Evolutionary conservation across 768 basidiomycete genomes (phyloP), one percentile per base, ranked within the genome.

Genomic region (Termitomyces bulborhizus): DNA sequence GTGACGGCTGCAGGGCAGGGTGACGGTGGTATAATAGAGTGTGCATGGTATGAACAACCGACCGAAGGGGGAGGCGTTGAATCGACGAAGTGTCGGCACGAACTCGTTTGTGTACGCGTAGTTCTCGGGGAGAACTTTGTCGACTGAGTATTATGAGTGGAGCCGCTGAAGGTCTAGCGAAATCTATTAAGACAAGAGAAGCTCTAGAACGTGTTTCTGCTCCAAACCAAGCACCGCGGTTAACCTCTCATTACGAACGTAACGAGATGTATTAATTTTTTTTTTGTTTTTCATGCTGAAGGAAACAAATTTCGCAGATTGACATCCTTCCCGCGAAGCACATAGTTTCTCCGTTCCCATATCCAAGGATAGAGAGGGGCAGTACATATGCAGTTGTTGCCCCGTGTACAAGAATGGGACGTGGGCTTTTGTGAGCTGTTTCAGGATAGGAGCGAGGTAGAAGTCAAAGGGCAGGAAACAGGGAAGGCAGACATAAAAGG

Each of bases 301-400:
- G 40, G 27, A 24, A 18, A n/a, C 24, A 50, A 9, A 11, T 39
- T 49, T 50, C 26, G 4, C 29, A 39, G 37, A 18, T 29, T 12
- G 36, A 32, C 55, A 32, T 29, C 7, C 44, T 41, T 56, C 44
- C 50, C 44, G 44, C 50, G 50, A 56, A 56, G 50, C 49, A 56
- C n/a, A 49, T n/a, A 18, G 6, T 24, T 50, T 40, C 39, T 29
- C 13, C 24, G 18, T 40, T 29, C 40, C 12, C 40, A 42, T 52
- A 43, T 24, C 41, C 51, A 51, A 51, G n/a, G 31, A 51, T 42
- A 32, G 51, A 45, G 15, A 32, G 26, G 24, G 34, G 24, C n/a
- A 26, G 47, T 39, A 27, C 48, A 49, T 39, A 49, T 49, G 6
- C 8, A 49, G 47, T 47, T 47, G 32, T 32, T 6, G 8, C 32